Base-by-base conservation (phyloP, 805 yeast genomes). In the Vanderwaltozyma tropicalis region DNA sequence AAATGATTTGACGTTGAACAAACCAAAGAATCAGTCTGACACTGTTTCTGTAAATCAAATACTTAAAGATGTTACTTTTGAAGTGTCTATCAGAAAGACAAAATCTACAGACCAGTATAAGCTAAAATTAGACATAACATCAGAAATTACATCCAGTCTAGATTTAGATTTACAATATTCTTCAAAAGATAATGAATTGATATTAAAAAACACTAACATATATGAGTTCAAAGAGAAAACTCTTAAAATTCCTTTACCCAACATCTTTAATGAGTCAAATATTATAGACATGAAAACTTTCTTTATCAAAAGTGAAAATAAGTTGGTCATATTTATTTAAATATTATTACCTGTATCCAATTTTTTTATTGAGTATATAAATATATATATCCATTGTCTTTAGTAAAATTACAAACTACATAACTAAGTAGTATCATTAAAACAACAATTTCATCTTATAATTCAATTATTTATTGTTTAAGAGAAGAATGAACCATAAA, bases 191-290 rank as follows among this genome's bases (percentile, higher is more conserved):
- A 61, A 64, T 38, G 50, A 58, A 1, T 28, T 71, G 10, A 31
- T 57, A 1, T 31, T 69, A 14, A 50, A 52, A n/a, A 59, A 63
- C 35, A 28, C 38, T 9, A 61, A 63, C 35, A 29, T 45, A 5
- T 21, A 37, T 5, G 43, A 32, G 37, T 50, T 31, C 30, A 50
- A 57, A 4, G 52, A 50, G 24, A 46, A 44, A 31, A 52, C 37
- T 18, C 35, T 67, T 9, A 59, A 59, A 21, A 50, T 70, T 8
- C 69, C 69, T 5, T 41, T 66, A 39, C 67, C 72, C 15, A 31
- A 47, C 16, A 47, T 61, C n/a, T 50, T 57, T 20, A 32, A 36
- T 12, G 34, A 29, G 17, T 21, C 37, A 15, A 34, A 38, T 4
- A 32, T 45, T 5, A 49, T 50, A 1, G 41, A 42, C 3, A 32